A percentile compares a stretch with the other conserved stretches of the same genome.
These are phyloP conservation scores for Rhynchosporium agropyri DNA, from an alignment of 2,329 filamentous ascomycete genomes.

Conservation along the genomic window DNA sequence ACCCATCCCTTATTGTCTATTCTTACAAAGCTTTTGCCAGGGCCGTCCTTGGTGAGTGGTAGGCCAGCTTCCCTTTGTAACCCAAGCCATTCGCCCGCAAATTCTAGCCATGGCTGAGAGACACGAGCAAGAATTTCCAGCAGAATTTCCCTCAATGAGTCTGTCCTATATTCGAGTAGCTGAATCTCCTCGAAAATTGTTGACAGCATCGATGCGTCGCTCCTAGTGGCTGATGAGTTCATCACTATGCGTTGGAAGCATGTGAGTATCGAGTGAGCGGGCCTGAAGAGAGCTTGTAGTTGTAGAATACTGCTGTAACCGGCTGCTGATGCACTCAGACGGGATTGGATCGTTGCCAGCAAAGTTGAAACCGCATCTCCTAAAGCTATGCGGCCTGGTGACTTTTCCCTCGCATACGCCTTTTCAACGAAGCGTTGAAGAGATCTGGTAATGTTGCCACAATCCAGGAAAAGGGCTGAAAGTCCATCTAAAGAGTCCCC, in stretches of 20 bases:
- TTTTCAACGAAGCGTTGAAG: conserved; percentile 40
- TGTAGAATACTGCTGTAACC: conserved; percentile 40
- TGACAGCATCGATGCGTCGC: conserved; percentile 64
- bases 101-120: conserved; percentile 66
- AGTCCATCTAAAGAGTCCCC: conserved; percentile 57
- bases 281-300: conserved; percentile 40
- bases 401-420: conserved; percentile 36
- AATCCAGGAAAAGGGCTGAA: conserved; percentile 43
- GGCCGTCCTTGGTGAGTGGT: conserved; percentile 53
- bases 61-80: conserved; percentile 60
- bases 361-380: conserved; percentile 46
- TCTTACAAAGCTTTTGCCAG: conserved; percentile 60
- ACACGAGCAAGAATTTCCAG: conserved; percentile 67
- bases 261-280: conserved; percentile 39
- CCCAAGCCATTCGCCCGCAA: conserved; percentile 76
- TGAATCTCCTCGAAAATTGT: conserved; percentile 64
- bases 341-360: conserved; percentile 40
- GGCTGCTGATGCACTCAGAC: conserved; percentile 35
- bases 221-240: conserved; percentile 42
- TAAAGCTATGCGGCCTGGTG: conserved; percentile 40
- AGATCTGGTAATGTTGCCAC: conserved; percentile 42
- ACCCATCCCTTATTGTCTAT: conserved; percentile 56
- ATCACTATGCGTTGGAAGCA: conserved; percentile 40
- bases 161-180: conserved; percentile 63
- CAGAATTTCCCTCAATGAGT: conserved; percentile 64